Evolutionary conservation across 208 protist genomes (phyloP).

Genomic region (Leptomonas pyrrhocoris): DNA sequence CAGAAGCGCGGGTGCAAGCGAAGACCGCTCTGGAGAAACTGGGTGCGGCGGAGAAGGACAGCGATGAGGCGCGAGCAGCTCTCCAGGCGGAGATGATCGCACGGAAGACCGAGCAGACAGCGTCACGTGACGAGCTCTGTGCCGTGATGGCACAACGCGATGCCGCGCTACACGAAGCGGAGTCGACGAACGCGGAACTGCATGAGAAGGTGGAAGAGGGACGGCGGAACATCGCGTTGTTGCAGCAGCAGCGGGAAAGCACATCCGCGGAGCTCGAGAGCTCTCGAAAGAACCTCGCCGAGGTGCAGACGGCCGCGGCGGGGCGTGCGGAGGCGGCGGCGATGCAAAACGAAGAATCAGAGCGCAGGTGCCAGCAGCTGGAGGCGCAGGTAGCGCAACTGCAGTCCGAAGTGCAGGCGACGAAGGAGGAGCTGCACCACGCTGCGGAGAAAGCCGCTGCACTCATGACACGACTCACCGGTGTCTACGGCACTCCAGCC

Average conservation of each 20-base stretch:
- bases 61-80: not conserved
- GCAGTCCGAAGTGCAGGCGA: constrained; percentile 2
- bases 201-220: constrained; percentile 2
- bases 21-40: not conserved
- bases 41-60: not conserved
- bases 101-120: too few relatives aligned
- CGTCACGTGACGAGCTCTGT: not conserved
- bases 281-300: too few relatives aligned
- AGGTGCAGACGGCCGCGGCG: too few relatives aligned
- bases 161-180: not conserved
- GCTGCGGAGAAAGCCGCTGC: constrained; percentile 9
- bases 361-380: not conserved
- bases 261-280: too few relatives aligned
- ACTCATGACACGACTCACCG: constrained; percentile 5
- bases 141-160: constrained; percentile 5
- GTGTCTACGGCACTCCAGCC: not conserved
- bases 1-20: not conserved
- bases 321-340: too few relatives aligned
- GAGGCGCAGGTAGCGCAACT: constrained; percentile 15
- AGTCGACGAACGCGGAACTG: not conserved
- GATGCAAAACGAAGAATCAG: too few relatives aligned
- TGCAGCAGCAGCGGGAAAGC: constrained; percentile 16
- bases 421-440: constrained; percentile 9
- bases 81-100: too few relatives aligned
- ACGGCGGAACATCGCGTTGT: not conserved